These are phyloP conservation scores for Leishmania martiniquensis DNA, from an alignment of 208 protist genomes.

Conservation along the genomic window DNA sequence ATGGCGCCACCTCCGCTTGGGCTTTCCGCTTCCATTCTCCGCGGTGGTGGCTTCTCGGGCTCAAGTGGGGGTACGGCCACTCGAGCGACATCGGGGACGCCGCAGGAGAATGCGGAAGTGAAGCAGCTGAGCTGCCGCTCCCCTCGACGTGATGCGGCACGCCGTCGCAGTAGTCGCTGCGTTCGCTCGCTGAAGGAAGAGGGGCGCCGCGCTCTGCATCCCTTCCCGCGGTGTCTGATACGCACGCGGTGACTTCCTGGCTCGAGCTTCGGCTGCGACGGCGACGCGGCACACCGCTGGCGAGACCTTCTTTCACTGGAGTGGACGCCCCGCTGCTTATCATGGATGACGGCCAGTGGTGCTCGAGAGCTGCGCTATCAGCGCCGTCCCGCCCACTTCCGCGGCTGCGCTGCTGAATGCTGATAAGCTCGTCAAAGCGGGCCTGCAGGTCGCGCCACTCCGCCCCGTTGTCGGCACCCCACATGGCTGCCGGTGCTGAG, in stretches of 20 bases:
- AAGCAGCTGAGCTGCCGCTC: neutral
- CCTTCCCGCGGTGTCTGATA: neutral
- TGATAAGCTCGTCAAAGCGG: slow-evolving; percentile 32
- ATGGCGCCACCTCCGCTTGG: neutral
- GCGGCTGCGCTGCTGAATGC: slow-evolving; percentile 24
- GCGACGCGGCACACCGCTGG: neutral
- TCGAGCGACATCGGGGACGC: slow-evolving; percentile 1
- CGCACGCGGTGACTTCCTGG: neutral
- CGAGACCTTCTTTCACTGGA: neutral
- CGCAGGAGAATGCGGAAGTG: neutral
- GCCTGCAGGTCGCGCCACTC: slow-evolving; percentile 19
- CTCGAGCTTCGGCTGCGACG: slow-evolving; percentile 9
- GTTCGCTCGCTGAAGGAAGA: neutral
- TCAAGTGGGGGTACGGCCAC: slow-evolving; percentile 4
- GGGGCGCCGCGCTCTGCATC: neutral
- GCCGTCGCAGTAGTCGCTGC: neutral
- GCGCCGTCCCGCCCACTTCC: neutral
- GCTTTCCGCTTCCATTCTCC: neutral
- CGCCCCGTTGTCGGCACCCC: neutral
- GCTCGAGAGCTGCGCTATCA: too few species aligned
- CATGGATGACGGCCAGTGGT: neutral
- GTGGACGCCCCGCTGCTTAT: neutral
- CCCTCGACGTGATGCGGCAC: neutral
- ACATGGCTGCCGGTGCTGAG: slow-evolving; percentile 9
- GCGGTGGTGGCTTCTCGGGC: neutral